Evolutionary conservation across 495 filamentous ascomycete genomes (phyloP).

Genomic region (Lasiosphaeria ovina): DNA sequence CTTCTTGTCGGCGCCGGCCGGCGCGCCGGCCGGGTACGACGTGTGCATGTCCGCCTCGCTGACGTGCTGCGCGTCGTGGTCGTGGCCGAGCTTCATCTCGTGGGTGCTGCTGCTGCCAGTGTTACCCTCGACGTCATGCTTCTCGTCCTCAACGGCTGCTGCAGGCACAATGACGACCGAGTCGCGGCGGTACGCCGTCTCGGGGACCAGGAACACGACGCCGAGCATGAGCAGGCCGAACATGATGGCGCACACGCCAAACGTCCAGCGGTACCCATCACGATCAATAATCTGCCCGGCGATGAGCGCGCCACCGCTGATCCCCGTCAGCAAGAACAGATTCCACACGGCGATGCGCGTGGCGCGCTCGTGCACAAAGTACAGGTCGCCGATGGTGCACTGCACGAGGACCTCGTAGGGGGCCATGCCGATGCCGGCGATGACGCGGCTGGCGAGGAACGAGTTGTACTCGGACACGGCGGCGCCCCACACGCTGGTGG

Average conservation of each 20-base stretch:
- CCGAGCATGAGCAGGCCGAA: conserved; percentile 48
- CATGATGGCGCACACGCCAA: conserved; percentile 53
- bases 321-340: conserved; percentile 55
- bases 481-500: conserved; percentile 59
- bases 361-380: conserved; percentile 65
- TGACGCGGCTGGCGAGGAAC: conserved; percentile 52
- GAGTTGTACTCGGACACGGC: conserved; percentile 54
- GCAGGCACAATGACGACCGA: conserved; percentile 23
- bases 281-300: conserved; percentile 53
- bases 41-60: conserved; percentile 29
- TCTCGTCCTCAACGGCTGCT: conserved; percentile 1
- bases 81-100: conserved; percentile 19
- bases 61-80: conserved; percentile 17
- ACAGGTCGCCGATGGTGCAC: conserved; percentile 54
- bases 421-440: conserved; percentile 55
- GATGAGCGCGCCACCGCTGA: conserved; percentile 51
- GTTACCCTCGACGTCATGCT: conserved; percentile 7
- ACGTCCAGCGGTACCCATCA: conserved; percentile 54
- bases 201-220: conserved; percentile 51
- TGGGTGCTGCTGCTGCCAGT: conserved; percentile 13
- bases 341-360: conserved; percentile 66
- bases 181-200: conserved; percentile 50
- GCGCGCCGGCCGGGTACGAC: conserved; percentile 1
- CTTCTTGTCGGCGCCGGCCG: conserved; percentile 23
- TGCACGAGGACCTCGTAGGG: conserved; percentile 59